Evolutionary conservation across 495 filamentous ascomycete species (phyloP).

Genomic region (Jackrogersella multiformis): DNA sequence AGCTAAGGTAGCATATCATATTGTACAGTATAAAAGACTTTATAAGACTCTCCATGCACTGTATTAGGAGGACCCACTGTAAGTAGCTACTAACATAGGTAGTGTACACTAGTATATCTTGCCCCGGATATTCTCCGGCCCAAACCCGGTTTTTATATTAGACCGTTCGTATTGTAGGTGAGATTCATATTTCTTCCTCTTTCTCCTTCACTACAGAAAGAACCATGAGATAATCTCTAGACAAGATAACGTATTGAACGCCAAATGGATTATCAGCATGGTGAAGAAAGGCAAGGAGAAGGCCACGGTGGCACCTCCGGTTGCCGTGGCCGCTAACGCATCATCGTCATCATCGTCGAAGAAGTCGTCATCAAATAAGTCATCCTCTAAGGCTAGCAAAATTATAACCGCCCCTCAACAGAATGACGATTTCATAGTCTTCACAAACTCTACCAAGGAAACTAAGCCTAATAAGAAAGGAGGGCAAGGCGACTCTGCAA

Average conservation of each 20-base stretch:
- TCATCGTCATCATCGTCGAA: too few relatives aligned
- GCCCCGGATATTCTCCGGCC: slow-evolving; percentile 18
- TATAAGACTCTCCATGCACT: too few relatives aligned
- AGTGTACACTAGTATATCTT: too few relatives aligned
- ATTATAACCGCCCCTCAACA: slow-evolving; percentile 43
- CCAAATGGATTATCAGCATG: slow-evolving; percentile 50
- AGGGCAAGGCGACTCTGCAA: slow-evolving; percentile 28
- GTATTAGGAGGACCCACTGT: too few relatives aligned
- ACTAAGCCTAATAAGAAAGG: slow-evolving; percentile 56
- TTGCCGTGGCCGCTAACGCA: slow-evolving; percentile 31
- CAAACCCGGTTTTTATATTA: slow-evolving; percentile 11
- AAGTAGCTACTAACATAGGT: too few relatives aligned
- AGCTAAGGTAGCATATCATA: too few relatives aligned
- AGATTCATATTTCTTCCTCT: background rate
- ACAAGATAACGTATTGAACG: background rate
- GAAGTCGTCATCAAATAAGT: slow-evolving; percentile 45
- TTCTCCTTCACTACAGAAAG: background rate
- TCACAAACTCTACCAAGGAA: slow-evolving; percentile 69
- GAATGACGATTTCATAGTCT: slow-evolving; percentile 73
- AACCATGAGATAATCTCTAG: slow-evolving; percentile 9
- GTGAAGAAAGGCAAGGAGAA: slow-evolving; percentile 61
- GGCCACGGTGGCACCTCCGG: slow-evolving; percentile 42
- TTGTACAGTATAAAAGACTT: too few relatives aligned
- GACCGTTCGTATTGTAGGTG: background rate
- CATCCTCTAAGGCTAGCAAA: slow-evolving; percentile 47